These are phyloP conservation scores for Nicotiana benthamiana DNA, from an alignment of 257 asterid genomes.

Conservation along the genomic window DNA sequence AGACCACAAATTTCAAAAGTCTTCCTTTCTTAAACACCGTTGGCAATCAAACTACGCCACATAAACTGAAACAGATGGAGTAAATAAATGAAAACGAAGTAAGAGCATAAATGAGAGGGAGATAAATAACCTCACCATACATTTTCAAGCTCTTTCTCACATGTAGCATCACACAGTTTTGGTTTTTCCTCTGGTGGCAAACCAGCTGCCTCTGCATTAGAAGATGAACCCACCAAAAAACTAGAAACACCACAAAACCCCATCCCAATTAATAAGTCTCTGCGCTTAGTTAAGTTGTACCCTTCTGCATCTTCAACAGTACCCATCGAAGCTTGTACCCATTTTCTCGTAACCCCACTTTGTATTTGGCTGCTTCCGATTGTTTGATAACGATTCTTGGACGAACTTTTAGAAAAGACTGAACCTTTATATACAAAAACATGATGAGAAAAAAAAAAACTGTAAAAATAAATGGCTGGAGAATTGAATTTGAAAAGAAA, in stretches of 20 bases:
- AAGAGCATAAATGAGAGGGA: slow-evolving; percentile 22
- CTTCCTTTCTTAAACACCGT: neutral
- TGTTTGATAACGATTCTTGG: slow-evolving; percentile 23
- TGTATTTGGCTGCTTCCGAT: slow-evolving; percentile 4
- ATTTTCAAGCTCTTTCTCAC: slow-evolving; percentile 91
- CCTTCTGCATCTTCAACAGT: slow-evolving; percentile 13
- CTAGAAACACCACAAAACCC: slow-evolving; percentile 30
- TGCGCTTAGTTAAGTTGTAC: slow-evolving; percentile 29
- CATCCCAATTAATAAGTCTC: slow-evolving; percentile 25
- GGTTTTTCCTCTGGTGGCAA: slow-evolving; percentile 94
- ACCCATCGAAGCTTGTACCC: slow-evolving; percentile 1
- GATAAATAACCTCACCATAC: slow-evolving; percentile 65
- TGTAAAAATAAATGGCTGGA: neutral
- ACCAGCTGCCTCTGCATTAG: slow-evolving; percentile 63
- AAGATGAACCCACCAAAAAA: slow-evolving; percentile 24
- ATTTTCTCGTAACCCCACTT: slow-evolving; percentile 7
- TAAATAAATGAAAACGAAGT: neutral
- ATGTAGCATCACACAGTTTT: slow-evolving; percentile 63
- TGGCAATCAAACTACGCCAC: neutral
- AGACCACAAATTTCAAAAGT: neutral
- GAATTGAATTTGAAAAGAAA: neutral
- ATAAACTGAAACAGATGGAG: neutral
- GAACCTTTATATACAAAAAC: slow-evolving; percentile 26
- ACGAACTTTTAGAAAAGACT: slow-evolving; percentile 18
- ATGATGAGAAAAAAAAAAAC: neutral